Evolutionary conservation across 305 asterid species (phyloP), one percentile per base, ranked within the genome.

Genomic region (Plantago lanceolata): DNA sequence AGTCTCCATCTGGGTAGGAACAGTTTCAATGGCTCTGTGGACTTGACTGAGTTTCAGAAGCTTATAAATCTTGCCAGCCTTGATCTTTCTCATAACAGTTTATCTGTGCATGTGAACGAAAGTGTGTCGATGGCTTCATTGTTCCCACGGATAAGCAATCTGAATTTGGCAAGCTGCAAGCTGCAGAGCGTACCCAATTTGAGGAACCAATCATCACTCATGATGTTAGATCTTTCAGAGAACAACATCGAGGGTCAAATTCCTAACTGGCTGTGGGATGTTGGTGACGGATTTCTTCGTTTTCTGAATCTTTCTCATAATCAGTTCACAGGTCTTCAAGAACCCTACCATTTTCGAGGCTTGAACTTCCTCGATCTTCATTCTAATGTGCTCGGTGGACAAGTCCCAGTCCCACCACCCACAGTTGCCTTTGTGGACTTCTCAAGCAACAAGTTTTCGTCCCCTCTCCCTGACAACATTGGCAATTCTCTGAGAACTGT

Each of bases 241-340:
- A 83, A 83, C 64, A 64, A 55, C 47, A 19, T 83, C 48, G 16
- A 37, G 4, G 94, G 90, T 24, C 81, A 79, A 71, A 83, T 82
- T 44, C 86, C 90, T 3, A 81, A 64, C 31, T 83, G 88, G 86
- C 13, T 79, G 15, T 83, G 90, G 90, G 69, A 73, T 50, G 61
- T 53, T 15, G 79, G 82, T 3, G 14, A 60, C 43, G 77, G 83
- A 19, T 61, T 59, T 56, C 73, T 76, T 0, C 44, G 53, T 11
- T 57, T 57, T 19, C 20, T 81, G 45, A 75, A 85, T 59, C 82
- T 85, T 48, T 81, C 94, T 5, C 65, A 59, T n/a, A 83, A 85
- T 54, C 71, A 56, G 0, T 56, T 83, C 67, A 59, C 13, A 13
- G 58, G 48, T 40, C 68, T 83, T 14, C 78, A 83, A 57, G 64